phyloP scores from a whole-genome alignment of 306 rosid species.

The Lagenaria siceraria region DNA sequence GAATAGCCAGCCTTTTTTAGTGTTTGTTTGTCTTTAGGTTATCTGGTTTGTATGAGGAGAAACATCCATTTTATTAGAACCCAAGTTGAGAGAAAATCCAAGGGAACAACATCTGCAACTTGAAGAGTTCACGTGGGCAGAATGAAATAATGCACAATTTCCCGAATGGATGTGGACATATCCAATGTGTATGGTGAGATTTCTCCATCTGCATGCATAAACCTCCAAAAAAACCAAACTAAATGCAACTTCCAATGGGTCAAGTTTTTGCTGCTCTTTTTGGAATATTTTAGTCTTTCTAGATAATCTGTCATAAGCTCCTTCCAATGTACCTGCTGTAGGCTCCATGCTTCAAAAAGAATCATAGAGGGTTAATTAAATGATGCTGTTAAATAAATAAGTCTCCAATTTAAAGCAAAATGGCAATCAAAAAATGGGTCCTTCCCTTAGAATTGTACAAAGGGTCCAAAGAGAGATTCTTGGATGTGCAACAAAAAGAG shows the following conservation, averaged over 20 bases:
- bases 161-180: constrained; percentile 37
- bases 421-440: constrained; percentile 4
- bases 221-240: constrained; percentile 16
- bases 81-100: constrained; percentile 2
- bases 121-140: constrained; percentile 26
- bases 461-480: constrained; percentile 19
- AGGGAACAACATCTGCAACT: constrained; percentile 14
- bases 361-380: neutral
- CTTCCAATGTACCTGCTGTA: neutral
- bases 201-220: constrained; percentile 31
- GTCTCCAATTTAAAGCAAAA: neutral
- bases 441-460: constrained; percentile 10
- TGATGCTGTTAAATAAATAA: constrained; percentile 1
- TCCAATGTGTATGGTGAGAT: constrained; percentile 14
- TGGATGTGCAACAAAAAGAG: constrained; percentile 21
- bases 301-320: constrained; percentile 4
- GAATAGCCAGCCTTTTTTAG: neutral
- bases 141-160: constrained; percentile 31
- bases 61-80: neutral
- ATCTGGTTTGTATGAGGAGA: neutral
- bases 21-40: neutral
- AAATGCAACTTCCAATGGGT: constrained; percentile 14
- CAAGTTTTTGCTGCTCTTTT: constrained; percentile 5
- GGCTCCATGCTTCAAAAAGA: neutral
- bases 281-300: constrained; percentile 2